Evolutionary conservation across 2,329 filamentous ascomycete genomes (phyloP).

Genomic region (Domatiomyces catenatus): DNA sequence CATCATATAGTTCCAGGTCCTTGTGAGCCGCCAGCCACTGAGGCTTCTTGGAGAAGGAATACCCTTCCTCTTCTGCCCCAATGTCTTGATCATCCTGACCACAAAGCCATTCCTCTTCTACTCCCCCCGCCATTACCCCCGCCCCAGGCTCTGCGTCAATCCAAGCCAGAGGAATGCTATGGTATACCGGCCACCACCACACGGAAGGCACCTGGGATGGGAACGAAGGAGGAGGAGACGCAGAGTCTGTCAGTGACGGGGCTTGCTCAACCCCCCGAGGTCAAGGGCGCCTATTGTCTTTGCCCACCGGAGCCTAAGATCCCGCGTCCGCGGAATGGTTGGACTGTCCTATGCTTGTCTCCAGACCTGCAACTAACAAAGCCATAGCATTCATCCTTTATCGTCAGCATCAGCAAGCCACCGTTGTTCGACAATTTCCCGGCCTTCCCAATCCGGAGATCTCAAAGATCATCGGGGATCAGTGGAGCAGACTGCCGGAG

Average conservation of each 20-base stretch:
- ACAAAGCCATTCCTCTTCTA: constrained; percentile 3
- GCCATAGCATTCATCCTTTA: constrained; percentile 89
- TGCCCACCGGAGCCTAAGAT: constrained; percentile 59
- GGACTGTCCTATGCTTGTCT: constrained; percentile 22
- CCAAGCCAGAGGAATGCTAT: neutral
- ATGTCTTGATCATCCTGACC: constrained; percentile 2
- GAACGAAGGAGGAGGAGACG: neutral
- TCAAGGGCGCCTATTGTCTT: constrained; percentile 40
- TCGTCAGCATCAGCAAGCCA: constrained; percentile 77
- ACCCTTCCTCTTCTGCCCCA: constrained; percentile 7
- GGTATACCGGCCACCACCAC: neutral
- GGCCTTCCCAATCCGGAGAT: constrained; percentile 88
- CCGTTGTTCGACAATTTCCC: constrained; percentile 68
- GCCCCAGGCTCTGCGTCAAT: neutral
- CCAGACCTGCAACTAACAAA: constrained; percentile 2
- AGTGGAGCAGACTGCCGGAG: constrained; percentile 67
- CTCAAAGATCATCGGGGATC: constrained; percentile 87
- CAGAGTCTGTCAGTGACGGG: neutral
- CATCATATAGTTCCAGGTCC: constrained; percentile 15
- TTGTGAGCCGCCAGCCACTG: constrained; percentile 2
- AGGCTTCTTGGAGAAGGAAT: constrained; percentile 8
- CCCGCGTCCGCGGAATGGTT: constrained; percentile 55
- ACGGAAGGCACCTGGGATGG: constrained; percentile 1
- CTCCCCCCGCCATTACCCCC: constrained; percentile 1
- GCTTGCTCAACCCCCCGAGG: constrained; percentile 3